These are phyloP conservation scores for Amaranthus tricolor DNA, from an alignment of 179 eudicot genomes.

Conservation along the genomic window DNA sequence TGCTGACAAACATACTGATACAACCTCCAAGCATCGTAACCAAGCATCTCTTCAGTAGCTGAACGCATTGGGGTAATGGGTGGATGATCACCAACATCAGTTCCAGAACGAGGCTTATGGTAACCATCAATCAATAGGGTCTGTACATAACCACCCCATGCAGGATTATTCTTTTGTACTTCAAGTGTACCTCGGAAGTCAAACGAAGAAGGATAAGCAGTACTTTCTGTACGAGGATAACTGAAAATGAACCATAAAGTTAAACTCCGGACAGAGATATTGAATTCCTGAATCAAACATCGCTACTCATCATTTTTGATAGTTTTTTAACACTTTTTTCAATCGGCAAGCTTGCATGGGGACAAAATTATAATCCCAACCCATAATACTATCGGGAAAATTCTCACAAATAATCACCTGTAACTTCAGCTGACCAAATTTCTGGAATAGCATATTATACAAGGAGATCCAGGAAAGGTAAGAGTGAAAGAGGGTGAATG, in stretches of 20 bases:
- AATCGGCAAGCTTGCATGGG: neutral
- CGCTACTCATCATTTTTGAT: neutral
- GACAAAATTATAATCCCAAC: neutral
- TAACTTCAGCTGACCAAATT: too few species aligned
- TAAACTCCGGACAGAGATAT: slow-evolving; percentile 3
- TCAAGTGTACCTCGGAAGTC: slow-evolving; percentile 78
- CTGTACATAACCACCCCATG: slow-evolving; percentile 64
- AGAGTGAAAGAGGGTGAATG: too few species aligned
- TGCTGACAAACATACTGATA: slow-evolving; percentile 93
- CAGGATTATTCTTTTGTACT: slow-evolving; percentile 50
- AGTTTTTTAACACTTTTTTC: neutral
- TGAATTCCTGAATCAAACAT: slow-evolving; percentile 2
- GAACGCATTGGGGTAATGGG: slow-evolving; percentile 93
- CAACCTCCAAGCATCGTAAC: slow-evolving; percentile 83
- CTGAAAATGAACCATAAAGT: slow-evolving; percentile 36
- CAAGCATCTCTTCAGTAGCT: slow-evolving; percentile 81
- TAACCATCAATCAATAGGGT: slow-evolving; percentile 57
- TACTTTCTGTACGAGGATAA: slow-evolving; percentile 97
- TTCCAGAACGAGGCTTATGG: slow-evolving; percentile 72
- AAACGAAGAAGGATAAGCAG: slow-evolving; percentile 91
- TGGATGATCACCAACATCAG: slow-evolving; percentile 95
- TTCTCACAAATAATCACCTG: too few species aligned
- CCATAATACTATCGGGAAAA: too few species aligned
- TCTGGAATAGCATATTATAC: too few species aligned
- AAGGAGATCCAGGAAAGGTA: too few species aligned